Conservation (phyloP, 331 rosid species). For the Acacia concinna region DNA sequence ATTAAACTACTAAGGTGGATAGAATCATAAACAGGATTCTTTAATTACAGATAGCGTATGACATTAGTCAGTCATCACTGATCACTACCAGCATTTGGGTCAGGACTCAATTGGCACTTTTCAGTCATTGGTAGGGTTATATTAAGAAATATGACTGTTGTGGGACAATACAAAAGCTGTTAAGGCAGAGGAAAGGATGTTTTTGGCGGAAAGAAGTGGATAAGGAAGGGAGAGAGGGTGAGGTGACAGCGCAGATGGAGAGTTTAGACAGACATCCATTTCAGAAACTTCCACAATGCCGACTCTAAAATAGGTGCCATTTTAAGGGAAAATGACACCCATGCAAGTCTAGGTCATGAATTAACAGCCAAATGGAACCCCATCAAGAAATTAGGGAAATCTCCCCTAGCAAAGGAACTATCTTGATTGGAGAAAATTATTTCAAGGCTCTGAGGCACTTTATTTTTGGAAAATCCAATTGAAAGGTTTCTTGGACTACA, state of each 20-base stretch:
- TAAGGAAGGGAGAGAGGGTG: background rate
- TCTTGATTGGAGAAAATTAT: background rate
- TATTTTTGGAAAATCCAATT: background rate
- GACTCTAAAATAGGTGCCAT: background rate
- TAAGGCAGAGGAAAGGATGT: background rate
- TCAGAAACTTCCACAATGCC: background rate
- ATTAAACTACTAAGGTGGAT: background rate
- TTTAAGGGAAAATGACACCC: background rate
- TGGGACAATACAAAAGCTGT: background rate
- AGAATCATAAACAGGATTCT: constrained; percentile 6
- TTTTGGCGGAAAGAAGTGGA: background rate
- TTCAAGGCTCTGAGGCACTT: background rate
- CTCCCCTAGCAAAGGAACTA: background rate
- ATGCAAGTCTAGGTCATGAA: background rate
- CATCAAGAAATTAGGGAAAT: background rate
- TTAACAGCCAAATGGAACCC: background rate
- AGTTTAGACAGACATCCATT: background rate
- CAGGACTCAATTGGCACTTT: background rate
- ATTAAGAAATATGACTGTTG: background rate
- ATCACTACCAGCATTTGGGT: constrained; percentile 9
- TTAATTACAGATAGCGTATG: background rate
- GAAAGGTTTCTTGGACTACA: background rate
- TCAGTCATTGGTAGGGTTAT: constrained; percentile 9
- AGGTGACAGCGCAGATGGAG: background rate
- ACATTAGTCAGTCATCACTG: background rate